Conservation (phyloP, 2,329 filamentous ascomycete genomes). For the Ceratocystis colombiana region DNA sequence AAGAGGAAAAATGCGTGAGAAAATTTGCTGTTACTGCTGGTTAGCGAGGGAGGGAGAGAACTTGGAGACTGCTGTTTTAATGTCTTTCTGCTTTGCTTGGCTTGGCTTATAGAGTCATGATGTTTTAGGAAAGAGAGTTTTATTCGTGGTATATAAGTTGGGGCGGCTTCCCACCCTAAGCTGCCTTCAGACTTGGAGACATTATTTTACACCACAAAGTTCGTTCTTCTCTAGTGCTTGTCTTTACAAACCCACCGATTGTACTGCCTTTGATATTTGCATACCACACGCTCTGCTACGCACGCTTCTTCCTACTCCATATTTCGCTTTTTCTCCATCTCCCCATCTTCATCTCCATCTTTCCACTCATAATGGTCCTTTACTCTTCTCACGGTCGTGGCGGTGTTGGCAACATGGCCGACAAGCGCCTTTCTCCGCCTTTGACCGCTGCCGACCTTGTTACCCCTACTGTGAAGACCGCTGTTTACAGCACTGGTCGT, state of each 20-base stretch:
- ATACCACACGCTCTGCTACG: neutral
- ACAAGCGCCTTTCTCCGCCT: constrained; percentile 39
- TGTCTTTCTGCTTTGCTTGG: neutral
- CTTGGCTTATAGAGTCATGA: constrained; percentile 4
- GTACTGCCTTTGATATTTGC: neutral
- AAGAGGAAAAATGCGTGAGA: neutral
- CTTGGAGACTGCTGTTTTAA: neutral
- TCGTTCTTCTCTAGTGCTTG: neutral
- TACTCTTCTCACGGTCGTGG: constrained; percentile 62
- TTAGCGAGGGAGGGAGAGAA: neutral
- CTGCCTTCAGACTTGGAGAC: neutral
- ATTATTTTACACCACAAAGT: neutral
- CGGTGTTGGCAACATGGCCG: constrained; percentile 64
- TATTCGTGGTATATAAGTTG: constrained; percentile 13
- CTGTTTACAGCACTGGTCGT: constrained; percentile 81
- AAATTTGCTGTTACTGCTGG: constrained; percentile 6
- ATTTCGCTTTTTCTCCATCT: constrained; percentile 4
- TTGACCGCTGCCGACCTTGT: constrained; percentile 55
- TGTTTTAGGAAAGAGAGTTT: constrained; percentile 2
- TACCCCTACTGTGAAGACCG: constrained; percentile 72
- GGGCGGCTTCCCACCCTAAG: neutral
- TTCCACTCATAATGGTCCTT: constrained; percentile 20
- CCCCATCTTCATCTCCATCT: neutral
- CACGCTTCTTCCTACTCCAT: neutral
- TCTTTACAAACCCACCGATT: neutral